Base-by-base conservation (phyloP, 2,329 filamentous ascomycete species). In the Colletotrichum scovillei region DNA sequence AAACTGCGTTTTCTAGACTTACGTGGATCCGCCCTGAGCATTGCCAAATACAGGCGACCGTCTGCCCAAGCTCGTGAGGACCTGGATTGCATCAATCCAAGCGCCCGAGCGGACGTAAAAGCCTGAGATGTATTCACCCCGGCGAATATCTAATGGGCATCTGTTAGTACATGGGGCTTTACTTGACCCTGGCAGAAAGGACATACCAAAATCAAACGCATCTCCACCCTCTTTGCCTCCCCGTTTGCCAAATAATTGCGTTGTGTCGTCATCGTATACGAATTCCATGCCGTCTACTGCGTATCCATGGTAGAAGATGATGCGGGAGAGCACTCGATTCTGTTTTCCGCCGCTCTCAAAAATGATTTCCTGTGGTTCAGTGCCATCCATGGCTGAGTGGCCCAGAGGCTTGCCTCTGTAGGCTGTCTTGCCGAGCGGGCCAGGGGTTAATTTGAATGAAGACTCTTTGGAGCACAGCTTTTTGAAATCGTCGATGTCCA, bases 11-110 rank as follows among this genome's bases (percentile, higher is more conserved):
- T 11, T 26, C 55, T 12, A 19, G 57, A 91, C 95, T 83, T 90
- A 98, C 95, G 91, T 91, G 79, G 93, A 93, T 76, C 95, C 95
- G 68, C 95, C 95, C 76, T 87, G 86, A 12, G 92, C 83, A 77
- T 97, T 97, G 72, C 97, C 97, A 86, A 92, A 98, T 74, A 97
- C 85, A 67, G 92, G 91, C 42, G 96, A 98, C 81, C 92, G 93
- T 78, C 95, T 90, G n/a, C 95, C 95, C 73, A 94, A 85, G 78
- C 92, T 98, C 1, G 97, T 98, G 82, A 98, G 85, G 75, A 98
- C 92, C 81, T 98, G 95, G 65, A 98, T 89, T 14, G 92, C 96
- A 81, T 98, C 95, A 76, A 98, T 92, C 91, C 93, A 97, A 73
- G 90, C 86, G 26, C 94, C 95, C 63, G 93, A 92, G 76, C 95